Evolutionary conservation across 2,329 filamentous ascomycete species (phyloP), one percentile per base, ranked within the genome.

Genomic region (Chrysoporthe cubensis): DNA sequence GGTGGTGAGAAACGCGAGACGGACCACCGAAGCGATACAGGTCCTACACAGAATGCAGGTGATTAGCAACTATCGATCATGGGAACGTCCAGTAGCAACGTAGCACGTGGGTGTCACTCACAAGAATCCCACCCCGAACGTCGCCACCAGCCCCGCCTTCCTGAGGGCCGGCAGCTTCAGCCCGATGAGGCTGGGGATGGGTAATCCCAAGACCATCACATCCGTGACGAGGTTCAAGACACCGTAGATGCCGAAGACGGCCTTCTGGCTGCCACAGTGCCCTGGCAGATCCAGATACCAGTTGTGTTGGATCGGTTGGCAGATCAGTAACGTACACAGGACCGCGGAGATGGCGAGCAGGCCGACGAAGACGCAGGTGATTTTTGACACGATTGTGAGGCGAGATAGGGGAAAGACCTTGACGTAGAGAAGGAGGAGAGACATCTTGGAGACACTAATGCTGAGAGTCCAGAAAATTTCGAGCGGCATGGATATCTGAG

Each of bases 231-330:
- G 56, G 32, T 67, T 67, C 50, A 66, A n/a, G n/a, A 66, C 65
- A 4, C 65, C 65, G 43, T 66, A 66, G n/a, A 66, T 57, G 9
- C 65, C 65, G 44, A 71, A 72, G 5, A 67, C 71, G 13, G 64
- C 66, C 26, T 60, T 67, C 6, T 69, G 67, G 52, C 72, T 64
- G 48, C 72, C 72, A 64, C 73, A 75, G 9, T 42, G 58, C 3
- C 69, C 71, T 6, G 69, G 50, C 9, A 54, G 50, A 26, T n/a
- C 56, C 11, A 64, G 48, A 16, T 70, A 56, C 80, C 79, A 74
- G 75, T 76, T 50, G 74, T 68, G 69, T 66, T 73, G 75, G 75
- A 72, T 58, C 2, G 61, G 66, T 1, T 46, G 67, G 61, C 74
- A 73, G 56, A 68, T 67, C 6, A 68, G 48, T 3, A 73, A 26